A percentile compares a stretch with the other conserved stretches of the same genome.
These are phyloP conservation scores for Rhizomucor pusillus DNA, from an alignment of 371 early-diverging fungal genomes.

Conservation along the genomic window DNA sequence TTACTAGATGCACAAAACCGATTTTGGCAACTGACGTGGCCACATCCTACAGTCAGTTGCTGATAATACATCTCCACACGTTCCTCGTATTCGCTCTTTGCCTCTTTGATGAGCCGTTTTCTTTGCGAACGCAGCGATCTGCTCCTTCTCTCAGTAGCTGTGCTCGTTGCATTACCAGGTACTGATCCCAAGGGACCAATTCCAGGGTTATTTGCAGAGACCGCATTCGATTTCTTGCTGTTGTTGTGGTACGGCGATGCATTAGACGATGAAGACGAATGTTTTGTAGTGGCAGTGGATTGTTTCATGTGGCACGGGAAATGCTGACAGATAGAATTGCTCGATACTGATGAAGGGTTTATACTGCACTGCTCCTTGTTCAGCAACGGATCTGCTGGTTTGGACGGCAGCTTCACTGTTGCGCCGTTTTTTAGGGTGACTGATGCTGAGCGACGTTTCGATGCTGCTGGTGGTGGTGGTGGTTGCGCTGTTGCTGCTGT, in stretches of 20 bases:
- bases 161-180: background rate
- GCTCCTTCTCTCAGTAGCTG: background rate
- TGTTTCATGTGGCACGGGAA: slow-evolving; percentile 10
- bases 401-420: too few species aligned
- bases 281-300: background rate
- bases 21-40: slow-evolving; percentile 31
- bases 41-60: slow-evolving; percentile 43
- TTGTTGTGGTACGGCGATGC: slow-evolving; percentile 2
- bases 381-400: too few species aligned
- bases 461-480: background rate
- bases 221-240: background rate
- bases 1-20: slow-evolving; percentile 43
- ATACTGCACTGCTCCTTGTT: background rate
- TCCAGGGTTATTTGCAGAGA: background rate
- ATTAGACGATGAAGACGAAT: background rate
- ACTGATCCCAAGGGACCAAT: background rate
- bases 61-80: slow-evolving; percentile 35
- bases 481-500: background rate
- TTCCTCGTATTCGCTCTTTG: slow-evolving; percentile 34
- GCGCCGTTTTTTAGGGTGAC: too few species aligned
- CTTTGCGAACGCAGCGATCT: slow-evolving; percentile 4
- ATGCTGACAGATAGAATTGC: slow-evolving; percentile 9
- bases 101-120: slow-evolving; percentile 30
- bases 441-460: background rate
- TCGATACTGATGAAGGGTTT: background rate